Percentiles rank a stretch among this genome's conserved stretches.
Conservation (phyloP, 1,284 basidiomycete genomes). For the Vanrija sp. region DNA sequence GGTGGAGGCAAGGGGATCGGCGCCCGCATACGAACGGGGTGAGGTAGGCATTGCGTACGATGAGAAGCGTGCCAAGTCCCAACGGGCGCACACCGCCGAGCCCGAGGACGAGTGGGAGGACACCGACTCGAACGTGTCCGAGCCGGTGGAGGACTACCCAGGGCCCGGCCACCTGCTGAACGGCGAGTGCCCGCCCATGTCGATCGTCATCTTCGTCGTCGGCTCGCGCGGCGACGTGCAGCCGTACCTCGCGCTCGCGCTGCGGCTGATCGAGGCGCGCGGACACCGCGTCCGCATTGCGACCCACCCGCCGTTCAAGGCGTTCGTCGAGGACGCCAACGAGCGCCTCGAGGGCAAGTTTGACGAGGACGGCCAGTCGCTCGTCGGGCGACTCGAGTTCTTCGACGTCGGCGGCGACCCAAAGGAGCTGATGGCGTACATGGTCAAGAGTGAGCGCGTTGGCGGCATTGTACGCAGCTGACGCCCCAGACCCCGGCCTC, state of each 20-base stretch:
- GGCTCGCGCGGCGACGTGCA: conserved; percentile 67
- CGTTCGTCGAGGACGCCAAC: conserved; percentile 55
- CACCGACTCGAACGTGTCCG: too few species aligned
- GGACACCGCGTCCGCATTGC: conserved; percentile 65
- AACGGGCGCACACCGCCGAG: too few species aligned
- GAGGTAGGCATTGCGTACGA: too few species aligned
- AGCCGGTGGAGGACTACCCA: too few species aligned
- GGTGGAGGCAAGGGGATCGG: too few species aligned
- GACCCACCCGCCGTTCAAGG: conserved; percentile 61
- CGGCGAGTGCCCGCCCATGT: conserved; percentile 51
- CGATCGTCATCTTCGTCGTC: conserved; percentile 63
- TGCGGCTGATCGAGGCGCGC: conserved; percentile 53
- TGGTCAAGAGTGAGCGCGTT: conserved; percentile 44
- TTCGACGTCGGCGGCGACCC: conserved; percentile 46
- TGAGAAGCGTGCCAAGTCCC: too few species aligned
- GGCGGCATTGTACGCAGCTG: conserved; percentile 19
- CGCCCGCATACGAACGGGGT: too few species aligned
- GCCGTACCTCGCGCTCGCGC: conserved; percentile 63
- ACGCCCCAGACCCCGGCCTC: conserved; percentile 39
- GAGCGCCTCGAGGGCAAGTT: conserved; percentile 55
- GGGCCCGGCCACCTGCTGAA: too few species aligned
- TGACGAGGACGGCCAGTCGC: conserved; percentile 50
- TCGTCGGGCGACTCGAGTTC: conserved; percentile 39
- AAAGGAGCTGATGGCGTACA: conserved; percentile 46
- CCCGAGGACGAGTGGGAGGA: too few species aligned